Base-by-base conservation (phyloP, 179 eudicot genomes). In the Nepenthes alata region DNA sequence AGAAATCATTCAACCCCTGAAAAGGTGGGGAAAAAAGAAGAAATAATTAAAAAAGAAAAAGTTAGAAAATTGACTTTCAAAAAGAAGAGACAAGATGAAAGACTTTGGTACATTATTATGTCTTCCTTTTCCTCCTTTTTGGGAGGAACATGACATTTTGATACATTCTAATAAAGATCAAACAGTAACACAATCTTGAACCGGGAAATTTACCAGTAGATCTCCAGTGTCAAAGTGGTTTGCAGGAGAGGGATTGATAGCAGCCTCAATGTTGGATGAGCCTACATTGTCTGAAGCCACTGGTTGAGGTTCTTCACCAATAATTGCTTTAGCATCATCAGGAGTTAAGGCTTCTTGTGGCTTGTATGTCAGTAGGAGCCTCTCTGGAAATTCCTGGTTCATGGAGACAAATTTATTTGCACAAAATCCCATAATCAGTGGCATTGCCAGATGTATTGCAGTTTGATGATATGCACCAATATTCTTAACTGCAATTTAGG, bases 361-460 rank as follows among this genome's bases (percentile, higher is more conserved):
- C 70, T 72, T 87, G 78, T 90, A 93, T 8, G 95, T 87, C 74
- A 89, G 77, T 60, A 61, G 69, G 53, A 93, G 94, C 77, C 95
- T 87, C 75, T 90, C 95, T 4, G 95, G 95, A 65, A 80, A 81
- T 70, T 90, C 97, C 95, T 90, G 81, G 60, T 74, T 66, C 41
- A 57, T 6, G 55, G 2, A 48, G 11, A 6, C 10, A n/a, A n/a
- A 48, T 48, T 9, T 1, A 48, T 2, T 48, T 2, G 3, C 52
- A 48, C 3, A 2, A 48, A 8, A 11, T 48, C 6, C 52, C 6
- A 48, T 5, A 48, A 6, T 48, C 52, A 8, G n/a, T 11, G 52
- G 12, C 9, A 48, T 48, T 48, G 10, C 11, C 7, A 52, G n/a
- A 15, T 11, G 55, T 6, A 52, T 52, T 3, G 7, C 4, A 11